Evolutionary conservation across 2,329 filamentous ascomycete species (phyloP), one percentile per base, ranked within the genome.

Genomic region (Fusarium lyarnte): DNA sequence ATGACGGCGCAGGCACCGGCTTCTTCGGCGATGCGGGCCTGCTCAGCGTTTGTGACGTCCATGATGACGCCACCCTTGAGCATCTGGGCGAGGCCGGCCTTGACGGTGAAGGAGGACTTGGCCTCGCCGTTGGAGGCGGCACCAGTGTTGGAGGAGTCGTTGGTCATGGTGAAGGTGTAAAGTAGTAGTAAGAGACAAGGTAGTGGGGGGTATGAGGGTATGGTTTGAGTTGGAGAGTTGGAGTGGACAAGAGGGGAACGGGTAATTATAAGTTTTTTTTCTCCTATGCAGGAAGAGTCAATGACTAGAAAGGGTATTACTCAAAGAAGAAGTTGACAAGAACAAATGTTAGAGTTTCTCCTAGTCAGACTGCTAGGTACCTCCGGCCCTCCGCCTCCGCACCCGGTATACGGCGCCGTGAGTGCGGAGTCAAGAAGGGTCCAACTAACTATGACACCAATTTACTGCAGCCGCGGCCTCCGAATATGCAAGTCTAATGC

Each of bases 61-160:
- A 99, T 99, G 84, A 99, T 99, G 74, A 99, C 96, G 79, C 96
- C 96, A 81, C 96, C 96, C 88, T 98, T 98, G 84, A 98, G 87
- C 96, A 99, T 99, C 84, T 97, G 93, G 29, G 96, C 96, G 74
- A 99, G 87, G 66, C 95, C 96, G 59, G 94, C 93, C 89, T 99
- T 99, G 88, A 98, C 92, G 76, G 91, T 91, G 84, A 98, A 97
- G 83, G 90, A 87, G 74, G 84, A 79, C 72, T 83, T 85, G 75
- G 79, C 77, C 75, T 84, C 81, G 63, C 73, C 77, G 58, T 73
- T 79, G 69, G 74, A 61, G 58, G 76, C 69, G 63, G 78, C 69
- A 62, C 78, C 70, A 57, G 78, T 54, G 63, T 63, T 59, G 61
- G 68, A 68, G 64, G 58, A 52, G 66, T 82, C 80, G 81, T 82